Evolutionary conservation across 768 basidiomycete species (phyloP), one percentile per base, ranked within the genome.

Genomic region (Astraeus odoratus): DNA sequence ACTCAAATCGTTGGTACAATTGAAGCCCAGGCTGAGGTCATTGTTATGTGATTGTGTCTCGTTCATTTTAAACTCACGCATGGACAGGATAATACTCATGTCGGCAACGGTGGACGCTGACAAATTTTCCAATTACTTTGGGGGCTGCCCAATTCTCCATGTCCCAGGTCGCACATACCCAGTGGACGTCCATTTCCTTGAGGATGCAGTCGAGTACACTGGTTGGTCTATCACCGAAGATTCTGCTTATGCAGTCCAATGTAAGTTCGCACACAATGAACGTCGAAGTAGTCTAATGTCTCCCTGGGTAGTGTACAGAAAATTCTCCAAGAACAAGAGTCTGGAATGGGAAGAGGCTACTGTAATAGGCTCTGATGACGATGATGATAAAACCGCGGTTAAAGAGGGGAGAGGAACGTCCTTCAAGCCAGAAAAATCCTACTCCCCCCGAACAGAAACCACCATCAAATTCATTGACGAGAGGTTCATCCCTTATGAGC

Each of bases 141-240:
- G 83, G n/a, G 78, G 79, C 37, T 85, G 85, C 52, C 90, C 91
- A 0, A 78, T 81, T 15, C 71, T 98, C 10, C 80, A 83, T 48
- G 87, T 99, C 23, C 94, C 94, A 15, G 96, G 95, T 3, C 78
- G 95, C 15, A 97, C 93, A 1, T 98, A 89, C 67, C 95, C 95
- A 25, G 95, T 98, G 5, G 81, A 87, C 42, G 71, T 85, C 16
- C 72, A 75, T 35, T 98, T 80, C 61, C 70, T 98, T 15, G 95
- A 99, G 63, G 95, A 98, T 62, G 92, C 89, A 1, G 75, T 97
- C 30, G 84, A 97, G 63, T 71, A 75, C 44, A 81, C 86, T 5
- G 69, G 73, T 12, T 96, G 90, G 90, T 70, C 77, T 16, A 78
- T 96, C 48, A 67, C 78, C 3, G 88, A 90, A 53, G 75, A 67